Evolutionary conservation across 169 alveolate genomes (phyloP).

Genomic region (Perkinsus olseni): DNA sequence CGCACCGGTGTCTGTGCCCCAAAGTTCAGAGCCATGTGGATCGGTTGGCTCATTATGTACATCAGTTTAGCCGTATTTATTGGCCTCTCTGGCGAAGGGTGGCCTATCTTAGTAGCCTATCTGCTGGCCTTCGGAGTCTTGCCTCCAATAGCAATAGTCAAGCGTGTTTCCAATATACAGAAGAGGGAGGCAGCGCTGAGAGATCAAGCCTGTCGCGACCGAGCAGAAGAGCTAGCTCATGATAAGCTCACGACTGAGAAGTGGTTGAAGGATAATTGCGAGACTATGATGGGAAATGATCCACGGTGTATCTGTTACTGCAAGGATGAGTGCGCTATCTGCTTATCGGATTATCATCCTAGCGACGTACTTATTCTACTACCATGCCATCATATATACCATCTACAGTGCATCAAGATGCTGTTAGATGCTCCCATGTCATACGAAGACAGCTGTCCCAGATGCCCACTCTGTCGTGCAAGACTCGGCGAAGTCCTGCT

Average conservation of each 20-base stretch:
- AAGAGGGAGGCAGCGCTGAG: not conserved
- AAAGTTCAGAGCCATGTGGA: not conserved
- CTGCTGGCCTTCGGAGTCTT: not conserved
- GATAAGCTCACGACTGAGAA: not conserved
- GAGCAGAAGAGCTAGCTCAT: not conserved
- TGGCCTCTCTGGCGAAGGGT: not conserved
- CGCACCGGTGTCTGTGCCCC: not conserved
- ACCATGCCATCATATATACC: not conserved
- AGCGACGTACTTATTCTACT: not conserved
- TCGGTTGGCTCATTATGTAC: not conserved
- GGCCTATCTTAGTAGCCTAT: not conserved
- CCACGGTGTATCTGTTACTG: not conserved
- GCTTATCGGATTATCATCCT: not conserved
- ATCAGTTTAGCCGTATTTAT: not conserved
- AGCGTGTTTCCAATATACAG: not conserved
- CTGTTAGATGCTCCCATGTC: not conserved
- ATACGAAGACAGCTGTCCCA: not conserved
- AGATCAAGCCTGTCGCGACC: not conserved
- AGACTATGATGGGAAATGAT: not conserved
- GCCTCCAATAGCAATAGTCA: not conserved
- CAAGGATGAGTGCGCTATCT: not conserved
- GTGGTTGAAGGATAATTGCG: not conserved
- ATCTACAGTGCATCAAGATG: not conserved
- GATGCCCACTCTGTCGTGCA: not conserved
- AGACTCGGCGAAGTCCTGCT: not conserved